These are phyloP conservation scores for Syncephalastrum monosporum DNA, from an alignment of 371 early-diverging fungal genomes.

Conservation along the genomic window DNA sequence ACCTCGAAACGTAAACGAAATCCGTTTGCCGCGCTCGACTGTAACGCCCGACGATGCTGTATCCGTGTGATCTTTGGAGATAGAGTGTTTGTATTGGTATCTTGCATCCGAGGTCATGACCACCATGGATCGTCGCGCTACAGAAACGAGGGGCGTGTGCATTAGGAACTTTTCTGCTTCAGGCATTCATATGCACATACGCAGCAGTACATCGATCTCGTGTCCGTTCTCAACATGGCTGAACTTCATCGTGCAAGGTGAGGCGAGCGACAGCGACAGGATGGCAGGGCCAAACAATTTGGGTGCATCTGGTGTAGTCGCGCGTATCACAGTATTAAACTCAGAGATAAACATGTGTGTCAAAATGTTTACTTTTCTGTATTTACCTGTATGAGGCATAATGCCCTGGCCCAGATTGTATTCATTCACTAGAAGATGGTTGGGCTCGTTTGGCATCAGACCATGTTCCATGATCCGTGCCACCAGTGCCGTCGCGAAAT, in stretches of 20 bases:
- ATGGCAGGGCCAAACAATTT: conserved; percentile 67
- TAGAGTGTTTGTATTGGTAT: conserved; percentile 66
- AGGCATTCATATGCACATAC: conserved; percentile 32
- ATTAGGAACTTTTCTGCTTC: neutral
- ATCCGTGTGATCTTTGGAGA: conserved; percentile 64
- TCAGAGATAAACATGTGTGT: conserved; percentile 1
- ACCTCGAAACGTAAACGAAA: conserved; percentile 46
- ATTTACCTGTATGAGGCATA: conserved; percentile 50
- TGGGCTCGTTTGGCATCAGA: conserved; percentile 46
- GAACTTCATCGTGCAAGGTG: conserved; percentile 71
- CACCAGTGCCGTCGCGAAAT: conserved; percentile 38
- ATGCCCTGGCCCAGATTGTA: conserved; percentile 74
- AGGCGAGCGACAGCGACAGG: conserved; percentile 63
- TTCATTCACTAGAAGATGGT: conserved; percentile 71
- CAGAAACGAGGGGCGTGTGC: neutral
- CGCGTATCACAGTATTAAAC: neutral
- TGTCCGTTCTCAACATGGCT: conserved; percentile 29
- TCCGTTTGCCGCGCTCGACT: conserved; percentile 37
- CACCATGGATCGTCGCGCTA: conserved; percentile 63
- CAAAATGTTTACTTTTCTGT: neutral
- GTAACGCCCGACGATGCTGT: conserved; percentile 17
- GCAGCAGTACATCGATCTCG: conserved; percentile 38
- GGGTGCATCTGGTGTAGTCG: conserved; percentile 46
- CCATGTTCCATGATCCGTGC: conserved; percentile 40
- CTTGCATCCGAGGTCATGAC: conserved; percentile 64